Evolutionary conservation across 106 monocot genomes (phyloP).

Genomic region (Hemerocallis citrina): DNA sequence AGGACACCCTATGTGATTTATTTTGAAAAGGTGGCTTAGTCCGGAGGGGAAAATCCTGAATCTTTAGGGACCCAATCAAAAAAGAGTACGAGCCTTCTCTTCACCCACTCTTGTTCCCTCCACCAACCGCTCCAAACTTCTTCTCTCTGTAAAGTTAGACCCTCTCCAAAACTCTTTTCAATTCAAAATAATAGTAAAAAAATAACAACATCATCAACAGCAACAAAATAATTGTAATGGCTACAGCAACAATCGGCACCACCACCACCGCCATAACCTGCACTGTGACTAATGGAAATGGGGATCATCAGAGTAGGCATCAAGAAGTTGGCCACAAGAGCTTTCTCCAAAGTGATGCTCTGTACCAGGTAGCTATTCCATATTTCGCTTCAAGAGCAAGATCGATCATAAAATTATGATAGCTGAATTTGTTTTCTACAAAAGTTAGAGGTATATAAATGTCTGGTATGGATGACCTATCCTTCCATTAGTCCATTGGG

Average conservation of each 20-base stretch:
- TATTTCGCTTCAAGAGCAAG: too few relatives aligned
- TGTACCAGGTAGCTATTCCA: constrained; percentile 31
- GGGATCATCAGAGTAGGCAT: constrained; percentile 18
- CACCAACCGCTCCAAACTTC: constrained; percentile 2
- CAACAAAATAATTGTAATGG: background rate
- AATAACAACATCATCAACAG: background rate
- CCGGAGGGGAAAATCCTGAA: too few relatives aligned
- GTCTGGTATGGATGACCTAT: too few relatives aligned
- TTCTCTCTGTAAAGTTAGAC: background rate
- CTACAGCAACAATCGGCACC: constrained; percentile 7
- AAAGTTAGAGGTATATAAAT: too few relatives aligned
- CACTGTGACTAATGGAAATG: background rate
- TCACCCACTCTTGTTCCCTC: too few relatives aligned
- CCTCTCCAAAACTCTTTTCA: background rate
- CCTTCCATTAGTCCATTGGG: too few relatives aligned
- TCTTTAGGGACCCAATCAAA: too few relatives aligned
- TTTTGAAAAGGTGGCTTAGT: too few relatives aligned
- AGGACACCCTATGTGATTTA: too few relatives aligned
- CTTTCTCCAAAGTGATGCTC: constrained; percentile 50
- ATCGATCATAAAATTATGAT: too few relatives aligned
- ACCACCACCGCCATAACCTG: background rate
- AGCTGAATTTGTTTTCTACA: too few relatives aligned
- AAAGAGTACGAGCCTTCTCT: too few relatives aligned
- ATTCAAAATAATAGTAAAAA: background rate
- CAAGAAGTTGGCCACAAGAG: constrained; percentile 63